Evolutionary conservation across 495 filamentous ascomycete genomes (phyloP), one percentile per base, ranked within the genome.

Genomic region (Cercophora sp.): DNA sequence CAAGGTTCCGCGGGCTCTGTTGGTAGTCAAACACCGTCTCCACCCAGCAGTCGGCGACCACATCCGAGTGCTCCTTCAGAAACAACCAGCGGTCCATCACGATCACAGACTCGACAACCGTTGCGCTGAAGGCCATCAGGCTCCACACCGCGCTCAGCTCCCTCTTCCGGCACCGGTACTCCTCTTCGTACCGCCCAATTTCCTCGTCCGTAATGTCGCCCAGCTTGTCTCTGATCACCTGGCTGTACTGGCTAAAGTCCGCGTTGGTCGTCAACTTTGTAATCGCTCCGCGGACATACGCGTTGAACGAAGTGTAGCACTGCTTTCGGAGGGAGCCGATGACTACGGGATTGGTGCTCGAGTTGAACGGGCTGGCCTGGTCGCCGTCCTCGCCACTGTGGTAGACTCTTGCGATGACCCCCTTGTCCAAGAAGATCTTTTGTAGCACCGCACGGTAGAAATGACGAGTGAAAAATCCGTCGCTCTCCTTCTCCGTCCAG

Each of bases 121-220:
- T 80, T 6, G 94, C 88, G 61, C 89, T 93, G 62, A 95, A 96
- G 2, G 93, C 89, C 92, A 97, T 97, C 61, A 98, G 68, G 58
- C 78, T 88, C 93, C 93, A 98, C 29, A 90, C 75, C 3, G 92
- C 76, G 66, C 85, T 89, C 13, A 98, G 75, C 57, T 96, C 83
- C 58, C 91, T 86, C 74, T 85, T 90, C 54, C 84, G 74, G n/a
- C 73, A 71, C 26, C 58, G 59, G 65, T 84, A 94, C 35, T 68
- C 58, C 6, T 67, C 62, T 61, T 86, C 85, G 62, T 96, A 96
- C 36, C 49, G 66, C 15, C 74, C 69, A 48, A 96, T 83, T 48
- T 91, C 84, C 34, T 84, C 85, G 54, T 91, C 87, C 0, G 81
- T 84, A 52, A 95, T 73, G 24, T 68, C 65, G 5, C 61, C 73